phyloP scores from a whole-genome alignment of 768 basidiomycete genomes.

The Thelephora aurantiotincta region DNA sequence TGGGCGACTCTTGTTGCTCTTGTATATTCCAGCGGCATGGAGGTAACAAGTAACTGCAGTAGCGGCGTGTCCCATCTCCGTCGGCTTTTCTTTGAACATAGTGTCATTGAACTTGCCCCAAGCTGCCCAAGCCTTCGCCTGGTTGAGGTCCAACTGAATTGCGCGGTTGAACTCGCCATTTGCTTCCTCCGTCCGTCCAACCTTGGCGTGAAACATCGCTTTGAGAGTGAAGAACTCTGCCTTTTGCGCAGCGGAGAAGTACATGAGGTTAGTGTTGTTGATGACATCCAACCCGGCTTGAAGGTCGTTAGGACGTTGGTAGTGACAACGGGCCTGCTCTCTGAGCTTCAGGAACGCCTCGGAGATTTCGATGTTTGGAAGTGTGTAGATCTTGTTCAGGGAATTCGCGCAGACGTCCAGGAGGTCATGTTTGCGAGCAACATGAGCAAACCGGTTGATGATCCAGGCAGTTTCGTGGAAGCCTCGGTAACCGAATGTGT shows the following conservation, averaged over 20 bases:
- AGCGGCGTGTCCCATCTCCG: slow-evolving; percentile 61
- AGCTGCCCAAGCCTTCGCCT: slow-evolving; percentile 97
- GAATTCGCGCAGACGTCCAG: slow-evolving; percentile 92
- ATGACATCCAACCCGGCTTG: slow-evolving; percentile 95
- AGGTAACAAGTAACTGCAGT: slow-evolving; percentile 96
- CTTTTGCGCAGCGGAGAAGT: slow-evolving; percentile 89
- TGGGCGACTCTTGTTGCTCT: slow-evolving; percentile 84
- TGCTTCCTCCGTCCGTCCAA: slow-evolving; percentile 78
- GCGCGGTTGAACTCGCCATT: slow-evolving; percentile 88
- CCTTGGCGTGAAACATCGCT: slow-evolving; percentile 93
- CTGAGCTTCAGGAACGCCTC: slow-evolving; percentile 98
- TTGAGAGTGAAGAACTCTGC: slow-evolving; percentile 98
- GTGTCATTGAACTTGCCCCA: slow-evolving; percentile 93
- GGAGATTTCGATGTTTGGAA: slow-evolving; percentile 99
- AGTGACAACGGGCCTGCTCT: slow-evolving; percentile 96
- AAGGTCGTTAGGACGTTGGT: slow-evolving; percentile 87
- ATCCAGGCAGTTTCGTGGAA: slow-evolving; percentile 99
- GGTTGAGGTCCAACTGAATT: slow-evolving; percentile 87
- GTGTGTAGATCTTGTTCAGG: slow-evolving; percentile 92
- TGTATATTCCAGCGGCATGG: slow-evolving; percentile 92
- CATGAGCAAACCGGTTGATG: slow-evolving; percentile 98
- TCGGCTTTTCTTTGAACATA: slow-evolving; percentile 78
- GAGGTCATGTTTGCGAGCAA: slow-evolving; percentile 92
- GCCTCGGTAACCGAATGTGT: slow-evolving; percentile 86
- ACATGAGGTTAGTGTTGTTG: slow-evolving; percentile 98